A percentile compares a stretch with the other conserved stretches of the same genome.
phyloP scores from a whole-genome alignment of 441 rosid genomes.

The Pelargonium fulgidum region DNA sequence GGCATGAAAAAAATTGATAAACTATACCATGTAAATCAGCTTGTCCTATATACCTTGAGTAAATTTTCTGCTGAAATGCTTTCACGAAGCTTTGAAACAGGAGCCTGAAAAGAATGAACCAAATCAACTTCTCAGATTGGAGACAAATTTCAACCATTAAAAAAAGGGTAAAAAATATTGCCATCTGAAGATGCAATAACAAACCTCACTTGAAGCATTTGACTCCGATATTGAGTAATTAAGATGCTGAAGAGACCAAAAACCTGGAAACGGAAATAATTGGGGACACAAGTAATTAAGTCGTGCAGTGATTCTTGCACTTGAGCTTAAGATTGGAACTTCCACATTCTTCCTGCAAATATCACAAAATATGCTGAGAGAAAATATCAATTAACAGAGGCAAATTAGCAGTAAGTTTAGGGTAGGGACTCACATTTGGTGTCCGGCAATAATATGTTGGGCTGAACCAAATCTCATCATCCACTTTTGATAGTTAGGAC shows the following conservation, averaged over 20 bases:
- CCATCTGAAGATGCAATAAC: slow-evolving; percentile 21
- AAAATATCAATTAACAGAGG: slow-evolving; percentile 17
- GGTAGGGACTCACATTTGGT: slow-evolving; percentile 48
- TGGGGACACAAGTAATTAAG: slow-evolving; percentile 90
- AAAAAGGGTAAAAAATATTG: too few species aligned
- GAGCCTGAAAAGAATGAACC: slow-evolving; percentile 34
- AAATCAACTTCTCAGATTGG: slow-evolving; percentile 9
- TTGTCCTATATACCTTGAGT: slow-evolving; percentile 58
- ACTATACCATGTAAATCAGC: neutral
- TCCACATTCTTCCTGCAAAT: slow-evolving; percentile 65
- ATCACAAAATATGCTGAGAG: slow-evolving; percentile 9
- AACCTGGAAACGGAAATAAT: slow-evolving; percentile 86
- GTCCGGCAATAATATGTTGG: slow-evolving; percentile 86
- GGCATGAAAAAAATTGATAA: too few species aligned
- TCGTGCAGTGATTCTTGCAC: slow-evolving; percentile 77
- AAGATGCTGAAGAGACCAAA: slow-evolving; percentile 47
- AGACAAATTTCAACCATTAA: slow-evolving; percentile 8
- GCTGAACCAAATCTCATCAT: slow-evolving; percentile 63
- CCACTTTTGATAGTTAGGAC: slow-evolving; percentile 61
- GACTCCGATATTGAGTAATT: slow-evolving; percentile 23
- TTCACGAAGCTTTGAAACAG: slow-evolving; percentile 29
- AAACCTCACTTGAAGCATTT: slow-evolving; percentile 42
- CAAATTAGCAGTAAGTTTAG: slow-evolving; percentile 9
- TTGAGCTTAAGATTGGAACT: slow-evolving; percentile 69
- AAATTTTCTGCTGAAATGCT: slow-evolving; percentile 78